A percentile compares a stretch with the other conserved stretches of the same genome.
Conservation (phyloP, 164 flowering plant species). For the Kingdonia uniflora region DNA sequence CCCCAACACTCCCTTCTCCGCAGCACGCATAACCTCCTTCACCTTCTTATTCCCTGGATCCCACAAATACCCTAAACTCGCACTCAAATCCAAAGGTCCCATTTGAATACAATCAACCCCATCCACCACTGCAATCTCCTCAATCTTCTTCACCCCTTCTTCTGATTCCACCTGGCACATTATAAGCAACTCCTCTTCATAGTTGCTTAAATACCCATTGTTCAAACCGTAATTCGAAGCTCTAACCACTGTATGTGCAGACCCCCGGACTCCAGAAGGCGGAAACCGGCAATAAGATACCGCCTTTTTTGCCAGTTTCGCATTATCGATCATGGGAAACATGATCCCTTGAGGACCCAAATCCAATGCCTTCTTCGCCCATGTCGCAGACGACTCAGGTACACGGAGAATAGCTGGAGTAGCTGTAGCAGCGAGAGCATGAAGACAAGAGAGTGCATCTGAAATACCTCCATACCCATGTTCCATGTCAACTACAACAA, state of each 20-base stretch:
- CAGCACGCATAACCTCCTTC: slow-evolving; percentile 42
- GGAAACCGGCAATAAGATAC: slow-evolving; percentile 81
- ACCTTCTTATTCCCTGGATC: slow-evolving; percentile 88
- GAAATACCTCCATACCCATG: slow-evolving; percentile 80
- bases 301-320: slow-evolving; percentile 44
- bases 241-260: slow-evolving; percentile 72
- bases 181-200: slow-evolving; percentile 62
- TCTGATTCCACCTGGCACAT: slow-evolving; percentile 85
- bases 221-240: slow-evolving; percentile 76
- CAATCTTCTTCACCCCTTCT: slow-evolving; percentile 50
- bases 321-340: slow-evolving; percentile 83
- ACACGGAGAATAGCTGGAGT: slow-evolving; percentile 68
- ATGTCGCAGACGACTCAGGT: slow-evolving; percentile 53
- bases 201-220: slow-evolving; percentile 55
- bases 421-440: slow-evolving; percentile 52
- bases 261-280: slow-evolving; percentile 76
- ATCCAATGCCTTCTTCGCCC: slow-evolving; percentile 93
- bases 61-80: slow-evolving; percentile 80
- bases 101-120: slow-evolving; percentile 89
- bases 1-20: slow-evolving; percentile 63
- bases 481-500: slow-evolving; percentile 85
- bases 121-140: slow-evolving; percentile 74
- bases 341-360: slow-evolving; percentile 89
- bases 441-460: slow-evolving; percentile 63
- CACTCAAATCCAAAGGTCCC: slow-evolving; percentile 93